Base-by-base conservation (phyloP, 2,329 filamentous ascomycete genomes). In the Coleophoma cylindrospora region DNA sequence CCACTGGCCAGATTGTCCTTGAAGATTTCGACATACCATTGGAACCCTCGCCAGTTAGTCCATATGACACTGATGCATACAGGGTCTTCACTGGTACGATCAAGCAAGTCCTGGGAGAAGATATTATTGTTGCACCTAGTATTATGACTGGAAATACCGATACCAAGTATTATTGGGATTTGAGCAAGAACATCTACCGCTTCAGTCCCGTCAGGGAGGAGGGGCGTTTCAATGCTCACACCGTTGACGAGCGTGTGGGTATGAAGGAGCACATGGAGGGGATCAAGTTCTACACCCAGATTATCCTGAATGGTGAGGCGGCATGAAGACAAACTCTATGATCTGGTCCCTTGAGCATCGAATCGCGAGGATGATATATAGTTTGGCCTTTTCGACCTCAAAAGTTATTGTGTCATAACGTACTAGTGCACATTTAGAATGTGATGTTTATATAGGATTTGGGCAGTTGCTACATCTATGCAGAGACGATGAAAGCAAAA, bases 261-360 rank as follows among this genome's bases (percentile, higher is more conserved):
- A 70, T 72, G 68, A 60, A 64, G 10, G 58, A 61, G 12, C 69
- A 72, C 51, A 49, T 71, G 52, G 68, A 71, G 53, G 61, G 64
- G 2, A 58, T 69, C 12, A 62, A 61, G 15, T 70, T 72, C 46
- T 72, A 71, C 49, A 48, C 51, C 1, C 56, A 58, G 40, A 43
- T 60, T 21, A 54, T 60, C 14, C 17, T 60, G 45, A 60, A 60
- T 40, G 52, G 54, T 6, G 48, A 57, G 7, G 21, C 3, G n/a
- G n/a, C 12, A 19, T 22, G 2, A 43, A 43, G 40, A 43, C 11
- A 6, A 8, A 27, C 27, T 27, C 27, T 27, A 10, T 27, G 27
- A 5, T 10, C 27, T 27, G 9, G 9, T 27, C 6, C 2, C 27
- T 27, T 27, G 7, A 27, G 27, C 27, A 8, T 8, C 4, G 7